These are phyloP conservation scores for Drosera capensis DNA, from an alignment of 148 eudicot species.

Conservation along the genomic window DNA sequence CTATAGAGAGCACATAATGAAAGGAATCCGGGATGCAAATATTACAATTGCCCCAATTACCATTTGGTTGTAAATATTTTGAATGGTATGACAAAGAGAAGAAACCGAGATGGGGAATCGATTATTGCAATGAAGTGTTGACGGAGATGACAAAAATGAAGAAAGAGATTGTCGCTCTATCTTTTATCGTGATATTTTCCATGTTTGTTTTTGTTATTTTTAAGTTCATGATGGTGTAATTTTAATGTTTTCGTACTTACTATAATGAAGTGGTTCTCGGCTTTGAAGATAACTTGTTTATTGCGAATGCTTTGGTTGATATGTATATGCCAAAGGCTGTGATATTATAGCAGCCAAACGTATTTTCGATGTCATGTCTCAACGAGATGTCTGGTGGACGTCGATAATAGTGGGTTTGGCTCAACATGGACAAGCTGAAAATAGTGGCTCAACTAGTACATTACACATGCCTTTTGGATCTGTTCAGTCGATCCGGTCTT, in stretches of 20 bases:
- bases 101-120: too few species aligned
- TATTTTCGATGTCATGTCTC: conserved; percentile 20
- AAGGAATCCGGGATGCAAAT: too few species aligned
- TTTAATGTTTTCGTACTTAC: conserved; percentile 49
- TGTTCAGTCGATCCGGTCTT: conserved; percentile 47
- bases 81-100: too few species aligned
- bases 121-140: too few species aligned
- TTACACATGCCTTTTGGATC: conserved; percentile 62
- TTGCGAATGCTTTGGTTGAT: conserved; percentile 46
- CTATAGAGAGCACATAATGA: too few species aligned
- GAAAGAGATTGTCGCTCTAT: too few species aligned
- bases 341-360: conserved; percentile 39
- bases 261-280: conserved; percentile 38
- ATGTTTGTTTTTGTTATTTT: conserved; percentile 37
- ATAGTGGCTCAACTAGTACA: conserved; percentile 51
- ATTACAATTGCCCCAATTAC: too few species aligned
- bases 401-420: conserved; percentile 68
- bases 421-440: conserved; percentile 51
- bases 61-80: too few species aligned
- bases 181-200: conserved; percentile 24
- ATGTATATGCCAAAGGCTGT: conserved; percentile 81
- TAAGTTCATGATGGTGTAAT: conserved; percentile 34
- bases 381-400: conserved; percentile 65
- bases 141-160: too few species aligned
- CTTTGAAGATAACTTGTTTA: conserved; percentile 29